Base-by-base conservation (phyloP, 345 rosid genomes). In the Boechera divaricarpa region DNA sequence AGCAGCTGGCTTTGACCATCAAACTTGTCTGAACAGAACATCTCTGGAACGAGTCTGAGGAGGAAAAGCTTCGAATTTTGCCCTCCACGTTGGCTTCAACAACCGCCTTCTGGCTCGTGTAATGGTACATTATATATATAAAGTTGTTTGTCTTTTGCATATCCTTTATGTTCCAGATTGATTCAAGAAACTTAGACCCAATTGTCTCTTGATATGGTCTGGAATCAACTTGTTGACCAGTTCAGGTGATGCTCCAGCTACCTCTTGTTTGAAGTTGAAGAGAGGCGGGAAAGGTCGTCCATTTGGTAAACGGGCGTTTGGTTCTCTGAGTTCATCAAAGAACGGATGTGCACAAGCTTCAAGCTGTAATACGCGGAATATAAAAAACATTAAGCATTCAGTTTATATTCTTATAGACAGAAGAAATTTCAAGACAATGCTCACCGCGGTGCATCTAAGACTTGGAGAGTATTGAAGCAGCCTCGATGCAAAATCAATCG, bases 391-490 rank as follows among this genome's bases (percentile, higher is more conserved):
- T 59, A 21, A 59, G 67, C 44, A 63, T 63, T 63, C 28, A 2
- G 7, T 54, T 45, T 44, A 7, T 1, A 36, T 29, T 12, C 13
- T 38, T 16, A 1, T 31, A 32, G 33, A 45, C 0, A 0, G 6
- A 16, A 53, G 51, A 66, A 1, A 12, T 4, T 13, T 12, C 4
- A 41, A 11, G 63, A 83, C 9, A 64, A 70, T 2, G 5, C 93
- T 88, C 69, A 91, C 97, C 49, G 95, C 93, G 10, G 93, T 80
- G 85, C 97, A 92, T 61, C 98, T 86, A 28, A 89, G 87, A 78
- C 92, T 87, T 49, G 98, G 98, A 52, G 98, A 92, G 85, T 92
- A 92, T 66, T 92, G 98, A 66, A 92, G 85, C 64, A 92, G 76
- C 69, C 94, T 81, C 0, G 94, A 92, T 51, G 92, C 96, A 45